Evolutionary conservation across 2,329 filamentous ascomycete genomes (phyloP).

Genomic region (Chaetomium sp.): DNA sequence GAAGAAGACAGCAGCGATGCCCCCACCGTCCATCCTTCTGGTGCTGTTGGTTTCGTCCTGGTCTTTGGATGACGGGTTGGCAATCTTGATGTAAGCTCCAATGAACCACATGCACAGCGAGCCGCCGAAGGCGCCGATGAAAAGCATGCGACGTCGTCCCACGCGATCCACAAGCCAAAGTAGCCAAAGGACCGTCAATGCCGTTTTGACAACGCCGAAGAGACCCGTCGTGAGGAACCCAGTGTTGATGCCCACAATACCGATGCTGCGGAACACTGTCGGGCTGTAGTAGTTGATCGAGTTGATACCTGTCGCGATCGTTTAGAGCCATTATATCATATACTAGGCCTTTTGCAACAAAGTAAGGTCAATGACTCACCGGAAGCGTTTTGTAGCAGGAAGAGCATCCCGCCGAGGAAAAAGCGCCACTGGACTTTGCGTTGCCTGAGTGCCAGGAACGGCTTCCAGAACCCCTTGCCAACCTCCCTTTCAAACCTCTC

Average conservation of each 20-base stretch:
- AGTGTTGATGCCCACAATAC: slow-evolving; percentile 39
- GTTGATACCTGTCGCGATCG: slow-evolving; percentile 47
- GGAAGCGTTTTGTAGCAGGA: slow-evolving; percentile 71
- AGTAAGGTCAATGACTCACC: slow-evolving; percentile 32
- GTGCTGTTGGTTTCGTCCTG: slow-evolving; percentile 12
- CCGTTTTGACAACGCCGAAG: slow-evolving; percentile 70
- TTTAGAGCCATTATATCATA: too few relatives aligned
- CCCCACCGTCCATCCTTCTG: slow-evolving; percentile 30
- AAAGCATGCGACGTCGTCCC: slow-evolving; percentile 51
- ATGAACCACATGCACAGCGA: slow-evolving; percentile 60
- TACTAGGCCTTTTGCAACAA: not conserved
- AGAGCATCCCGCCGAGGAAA: slow-evolving; percentile 65
- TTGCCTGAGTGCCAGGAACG: slow-evolving; percentile 53
- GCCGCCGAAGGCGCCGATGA: slow-evolving; percentile 55
- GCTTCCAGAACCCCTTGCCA: slow-evolving; percentile 68
- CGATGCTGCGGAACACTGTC: slow-evolving; percentile 55
- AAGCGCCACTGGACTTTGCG: slow-evolving; percentile 62
- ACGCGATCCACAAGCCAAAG: slow-evolving; percentile 59
- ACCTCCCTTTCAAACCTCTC: slow-evolving; percentile 57
- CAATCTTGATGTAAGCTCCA: slow-evolving; percentile 52
- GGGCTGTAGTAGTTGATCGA: slow-evolving; percentile 72
- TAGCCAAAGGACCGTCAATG: slow-evolving; percentile 62
- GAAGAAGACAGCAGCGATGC: slow-evolving; percentile 60
- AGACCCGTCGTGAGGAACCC: slow-evolving; percentile 60
- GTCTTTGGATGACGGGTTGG: slow-evolving; percentile 32